Percentiles rank a stretch among this genome's conserved stretches.
phyloP scores from a whole-genome alignment of 495 filamentous ascomycete genomes.

The Neurospora sp. region DNA sequence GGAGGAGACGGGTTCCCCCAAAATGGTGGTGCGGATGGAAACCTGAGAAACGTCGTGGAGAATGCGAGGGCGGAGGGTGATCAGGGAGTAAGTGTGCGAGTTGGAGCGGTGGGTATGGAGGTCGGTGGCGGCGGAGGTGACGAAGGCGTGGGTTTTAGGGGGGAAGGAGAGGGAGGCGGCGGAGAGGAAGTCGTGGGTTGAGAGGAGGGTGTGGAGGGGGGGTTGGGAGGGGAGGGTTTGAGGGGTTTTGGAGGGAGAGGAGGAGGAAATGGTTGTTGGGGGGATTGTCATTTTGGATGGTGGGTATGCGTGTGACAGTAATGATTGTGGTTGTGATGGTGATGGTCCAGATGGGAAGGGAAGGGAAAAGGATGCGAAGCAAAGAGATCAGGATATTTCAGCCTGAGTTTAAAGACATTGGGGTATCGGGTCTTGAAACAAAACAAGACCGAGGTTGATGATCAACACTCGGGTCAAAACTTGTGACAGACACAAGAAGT shows the following conservation, averaged over 20 bases:
- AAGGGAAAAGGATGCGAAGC: background rate
- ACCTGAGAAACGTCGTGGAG: constrained; percentile 53
- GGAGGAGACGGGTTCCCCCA: constrained; percentile 46
- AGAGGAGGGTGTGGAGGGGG: constrained; percentile 59
- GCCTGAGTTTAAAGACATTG: background rate
- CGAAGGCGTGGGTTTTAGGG: constrained; percentile 74
- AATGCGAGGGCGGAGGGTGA: constrained; percentile 65
- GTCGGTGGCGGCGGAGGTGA: constrained; percentile 73
- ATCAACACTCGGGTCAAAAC: background rate
- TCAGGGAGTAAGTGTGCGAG: constrained; percentile 42
- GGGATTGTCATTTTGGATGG: background rate
- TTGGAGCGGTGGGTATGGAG: constrained; percentile 49
- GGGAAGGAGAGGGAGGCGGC: constrained; percentile 52
- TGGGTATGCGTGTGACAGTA: background rate
- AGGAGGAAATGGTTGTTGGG: background rate
- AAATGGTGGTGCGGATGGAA: constrained; percentile 47
- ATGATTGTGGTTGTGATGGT: constrained; percentile 7
- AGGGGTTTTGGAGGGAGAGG: background rate
- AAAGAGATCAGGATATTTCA: background rate
- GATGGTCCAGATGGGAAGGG: constrained; percentile 28
- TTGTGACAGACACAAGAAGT: background rate
- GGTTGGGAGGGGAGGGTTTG: constrained; percentile 25
- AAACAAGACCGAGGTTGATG: background rate
- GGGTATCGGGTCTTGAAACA: background rate
- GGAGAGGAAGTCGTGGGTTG: constrained; percentile 59